Base-by-base conservation (phyloP, 352 stramenopile genomes). In the Pythium scleroteichum region DNA sequence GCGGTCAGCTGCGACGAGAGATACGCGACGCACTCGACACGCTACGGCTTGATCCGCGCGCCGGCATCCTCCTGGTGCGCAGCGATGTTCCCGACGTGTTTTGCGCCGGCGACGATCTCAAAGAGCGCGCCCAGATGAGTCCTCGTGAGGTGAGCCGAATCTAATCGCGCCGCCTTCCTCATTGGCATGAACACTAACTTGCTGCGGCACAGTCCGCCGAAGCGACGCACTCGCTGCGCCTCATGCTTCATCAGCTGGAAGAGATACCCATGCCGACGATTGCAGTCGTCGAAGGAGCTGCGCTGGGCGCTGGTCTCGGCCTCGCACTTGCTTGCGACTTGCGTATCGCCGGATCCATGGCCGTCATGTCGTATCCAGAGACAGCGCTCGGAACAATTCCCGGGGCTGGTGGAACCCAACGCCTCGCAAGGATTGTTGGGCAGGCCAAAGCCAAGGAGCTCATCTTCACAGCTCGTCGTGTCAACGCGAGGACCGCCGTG, bases 391-490 rank as follows among this genome's bases (percentile, higher is more conserved):
- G 87, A 0, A 98, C 98, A 61, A 85, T 98, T 13, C 94, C 94
- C 32, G 94, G 93, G 22, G 93, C 93, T 26, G 94, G 94, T 45
- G 94, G 93, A 6, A 98, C 93, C 4, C 93, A 98, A 67, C 85
- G 94, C 24, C 78, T 98, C 4, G 88, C 94, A 38, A 87, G 94
- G 32, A 69, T 98, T 3, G 89, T 98, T 45, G 92, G 93, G 76
- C 71, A 93, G 23, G 89, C 90, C 19, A 94, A 94, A 67, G 94
- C 94, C 10, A 98, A 98, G 67, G 92, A 98, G 62, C 80, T 98
- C 27, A 97, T 98, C 62, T 98, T 94, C 68, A 98, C 92, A 5
- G 93, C 82, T 38, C 79, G 87, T n/a, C 82, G 87, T 24, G 76
- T 98, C 9, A 71, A 73, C 46, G 85, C 85, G 0, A 69, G 83